These are phyloP conservation scores for Biscutella auriculata DNA, from an alignment of 441 rosid genomes.

Conservation along the genomic window DNA sequence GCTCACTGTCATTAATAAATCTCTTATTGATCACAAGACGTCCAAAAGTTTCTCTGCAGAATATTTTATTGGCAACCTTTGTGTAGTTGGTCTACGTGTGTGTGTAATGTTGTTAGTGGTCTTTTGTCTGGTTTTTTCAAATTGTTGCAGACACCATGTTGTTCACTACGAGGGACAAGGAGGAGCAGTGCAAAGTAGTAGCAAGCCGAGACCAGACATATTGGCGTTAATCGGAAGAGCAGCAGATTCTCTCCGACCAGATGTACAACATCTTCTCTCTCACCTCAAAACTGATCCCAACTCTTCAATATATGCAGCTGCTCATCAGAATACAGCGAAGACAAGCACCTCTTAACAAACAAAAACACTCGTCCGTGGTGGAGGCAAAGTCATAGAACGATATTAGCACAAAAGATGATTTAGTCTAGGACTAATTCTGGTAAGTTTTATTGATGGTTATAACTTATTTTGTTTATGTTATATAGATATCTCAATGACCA, in stretches of 20 bases:
- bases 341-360: slow-evolving; percentile 19
- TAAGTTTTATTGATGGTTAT: neutral
- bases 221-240: slow-evolving; percentile 54
- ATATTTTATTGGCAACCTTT: too few relatives aligned
- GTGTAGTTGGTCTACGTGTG: too few relatives aligned
- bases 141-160: slow-evolving; percentile 57
- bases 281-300: slow-evolving; percentile 66
- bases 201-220: slow-evolving; percentile 79
- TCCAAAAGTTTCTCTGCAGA: too few relatives aligned
- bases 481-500: neutral
- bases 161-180: slow-evolving; percentile 92
- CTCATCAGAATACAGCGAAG: slow-evolving; percentile 62
- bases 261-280: slow-evolving; percentile 74
- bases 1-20: neutral
- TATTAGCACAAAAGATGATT: neutral
- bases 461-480: neutral
- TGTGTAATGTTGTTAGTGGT: too few relatives aligned
- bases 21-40: too few relatives aligned
- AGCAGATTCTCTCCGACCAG: slow-evolving; percentile 70
- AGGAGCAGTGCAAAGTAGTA: slow-evolving; percentile 76
- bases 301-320: slow-evolving; percentile 77
- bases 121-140: neutral
- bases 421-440: neutral
- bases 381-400: neutral
- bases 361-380: too few relatives aligned